Conservation (phyloP, 2,329 filamentous ascomycete species). For the Mycosphaerella sp. region DNA sequence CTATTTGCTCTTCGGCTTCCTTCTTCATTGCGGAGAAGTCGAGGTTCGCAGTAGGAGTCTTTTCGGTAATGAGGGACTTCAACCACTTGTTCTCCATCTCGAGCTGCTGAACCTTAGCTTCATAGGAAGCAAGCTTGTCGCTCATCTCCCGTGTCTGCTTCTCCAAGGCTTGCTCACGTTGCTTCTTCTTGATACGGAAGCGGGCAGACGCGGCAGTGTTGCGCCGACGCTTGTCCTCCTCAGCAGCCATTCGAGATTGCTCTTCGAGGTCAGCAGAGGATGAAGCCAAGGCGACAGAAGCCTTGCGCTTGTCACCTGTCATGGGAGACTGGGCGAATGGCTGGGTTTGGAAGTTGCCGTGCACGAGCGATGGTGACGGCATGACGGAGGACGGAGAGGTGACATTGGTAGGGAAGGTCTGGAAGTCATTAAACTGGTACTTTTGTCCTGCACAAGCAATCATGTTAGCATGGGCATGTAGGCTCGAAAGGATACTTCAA, state of each 20-base stretch:
- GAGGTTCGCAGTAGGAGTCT: constrained; percentile 34
- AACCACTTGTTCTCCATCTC: constrained; percentile 51
- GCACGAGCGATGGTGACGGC: constrained; percentile 26
- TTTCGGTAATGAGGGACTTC: constrained; percentile 47
- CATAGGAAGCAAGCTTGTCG: constrained; percentile 42
- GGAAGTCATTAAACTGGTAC: constrained; percentile 44
- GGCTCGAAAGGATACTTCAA: not conserved
- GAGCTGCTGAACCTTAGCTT: constrained; percentile 44
- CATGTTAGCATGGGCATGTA: constrained; percentile 10
- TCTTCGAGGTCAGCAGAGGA: constrained; percentile 40
- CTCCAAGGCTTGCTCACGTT: constrained; percentile 48
- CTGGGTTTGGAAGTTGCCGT: constrained; percentile 27
- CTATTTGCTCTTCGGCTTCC: constrained; percentile 27
- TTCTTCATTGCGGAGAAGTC: constrained; percentile 20
- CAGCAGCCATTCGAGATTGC: constrained; percentile 41
- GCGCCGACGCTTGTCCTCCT: constrained; percentile 49
- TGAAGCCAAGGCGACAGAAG: constrained; percentile 33
- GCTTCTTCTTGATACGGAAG: constrained; percentile 52
- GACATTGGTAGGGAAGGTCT: constrained; percentile 32
- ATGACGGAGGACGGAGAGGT: constrained; percentile 25
- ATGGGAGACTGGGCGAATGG: constrained; percentile 17
- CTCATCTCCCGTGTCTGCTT: constrained; percentile 47
- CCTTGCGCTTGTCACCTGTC: constrained; percentile 43
- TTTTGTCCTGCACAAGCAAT: constrained; percentile 28
- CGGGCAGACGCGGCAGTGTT: constrained; percentile 49